Base-by-base conservation (phyloP, 139 green algal genomes). In the Picochlorum sp. region DNA sequence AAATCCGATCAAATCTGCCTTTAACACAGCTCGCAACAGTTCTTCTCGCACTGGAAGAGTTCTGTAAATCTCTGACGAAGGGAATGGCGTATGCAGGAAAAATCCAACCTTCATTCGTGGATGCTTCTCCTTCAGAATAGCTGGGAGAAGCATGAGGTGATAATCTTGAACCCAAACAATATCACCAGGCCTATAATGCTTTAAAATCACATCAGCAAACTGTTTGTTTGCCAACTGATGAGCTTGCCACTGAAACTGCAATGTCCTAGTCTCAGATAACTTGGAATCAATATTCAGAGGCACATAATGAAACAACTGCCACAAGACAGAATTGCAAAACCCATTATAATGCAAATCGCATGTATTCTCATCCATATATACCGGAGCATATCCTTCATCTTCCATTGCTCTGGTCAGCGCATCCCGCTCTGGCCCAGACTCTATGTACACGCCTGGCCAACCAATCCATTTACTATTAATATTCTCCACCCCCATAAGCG, bases 291-390 rank as follows among this genome's bases (percentile, higher is more conserved):
- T 85, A 57, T 95, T 90, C 15, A 98, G 83, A 6, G 94, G 90
- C 49, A 98, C 90, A 68, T 99, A 99, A 77, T 97, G 92, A 74
- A 97, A 97, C 21, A 97, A 85, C 79, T 92, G 85, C 92, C 91
- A 98, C 62, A 98, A 83, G 55, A 98, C 87, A 61, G 84, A 92
- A 80, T 98, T 98, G 81, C 92, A 97, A 74, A 96, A 98, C 47
- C 92, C 92, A 65, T 84, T 84, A 70, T 85, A 83, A 59, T 86
- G 78, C 50, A 91, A 75, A 75, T 91, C 86, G 20, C 62, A 64
- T 47, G 62, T 64, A 30, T 65, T 49, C 51, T 88, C 74, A 54
- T 96, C 86, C 45, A 98, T 73, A 75, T 90, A 97, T 44, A 98
- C 92, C 2, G 90, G 92, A 4, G 88, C 63, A 73, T 87, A 97